A percentile compares a stretch with the other conserved stretches of the same genome.
Evolutionary conservation across 805 yeast genomes (phyloP).

Genomic region (Naumovozyma castellii): DNA sequence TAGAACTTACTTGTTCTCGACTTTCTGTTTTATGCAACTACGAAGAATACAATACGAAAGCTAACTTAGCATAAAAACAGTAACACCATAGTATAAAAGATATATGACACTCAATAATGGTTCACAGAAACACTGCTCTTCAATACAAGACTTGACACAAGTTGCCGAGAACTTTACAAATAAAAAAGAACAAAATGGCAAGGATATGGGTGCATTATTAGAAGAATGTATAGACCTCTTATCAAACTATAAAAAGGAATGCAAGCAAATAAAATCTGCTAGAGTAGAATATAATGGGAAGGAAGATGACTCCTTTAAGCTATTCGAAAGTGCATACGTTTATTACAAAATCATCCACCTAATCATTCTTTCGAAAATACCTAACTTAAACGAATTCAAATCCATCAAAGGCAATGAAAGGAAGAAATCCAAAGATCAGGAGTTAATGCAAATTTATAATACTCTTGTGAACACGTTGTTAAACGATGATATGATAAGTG

Average conservation of each 20-base stretch:
- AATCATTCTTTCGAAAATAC: constrained; percentile 22
- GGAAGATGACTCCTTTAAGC: constrained; percentile 7
- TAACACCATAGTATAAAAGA: too few relatives aligned
- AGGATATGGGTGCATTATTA: constrained; percentile 18
- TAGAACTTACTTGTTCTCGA: too few relatives aligned
- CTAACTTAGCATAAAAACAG: too few relatives aligned
- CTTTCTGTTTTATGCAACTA: too few relatives aligned
- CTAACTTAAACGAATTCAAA: constrained; percentile 19
- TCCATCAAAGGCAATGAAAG: constrained; percentile 12
- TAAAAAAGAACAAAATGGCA: constrained; percentile 6
- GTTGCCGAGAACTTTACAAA: constrained; percentile 14
- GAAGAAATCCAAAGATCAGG: constrained; percentile 13
- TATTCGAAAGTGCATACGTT: constrained; percentile 28
- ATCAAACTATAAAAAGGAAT: constrained; percentile 26
- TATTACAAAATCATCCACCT: constrained; percentile 29
- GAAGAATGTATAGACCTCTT: constrained; percentile 27
- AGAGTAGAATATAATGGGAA: not conserved
- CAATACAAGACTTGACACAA: constrained; percentile 6
- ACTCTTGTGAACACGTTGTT: constrained; percentile 23
- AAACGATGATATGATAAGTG: constrained; percentile 23
- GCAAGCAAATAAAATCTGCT: constrained; percentile 14
- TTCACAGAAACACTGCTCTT: not conserved
- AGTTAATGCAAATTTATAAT: constrained; percentile 26
- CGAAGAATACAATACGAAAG: too few relatives aligned
- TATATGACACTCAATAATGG: not conserved